Evolutionary conservation across 208 protist species (phyloP), one percentile per base, ranked within the genome.

Genomic region (Trichomonas vaginalis): DNA sequence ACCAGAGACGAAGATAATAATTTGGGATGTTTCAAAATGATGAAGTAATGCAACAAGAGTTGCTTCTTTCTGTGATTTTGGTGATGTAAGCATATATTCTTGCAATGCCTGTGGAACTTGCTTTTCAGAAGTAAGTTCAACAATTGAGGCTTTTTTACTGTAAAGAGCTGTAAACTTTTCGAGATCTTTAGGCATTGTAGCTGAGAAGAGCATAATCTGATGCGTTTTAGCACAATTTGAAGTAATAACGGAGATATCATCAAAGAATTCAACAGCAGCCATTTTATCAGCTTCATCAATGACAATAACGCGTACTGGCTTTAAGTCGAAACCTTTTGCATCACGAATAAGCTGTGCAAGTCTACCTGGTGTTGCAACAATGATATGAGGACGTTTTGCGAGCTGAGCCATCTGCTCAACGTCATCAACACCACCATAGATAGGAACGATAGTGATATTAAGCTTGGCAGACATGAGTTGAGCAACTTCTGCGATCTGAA

Each of bases 231-330:
- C 37, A 37, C 49, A 9, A 48, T 27, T 47, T 79, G 40, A 40
- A 82, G 42, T 39, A 48, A 61, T 39, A 17, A 61, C 49, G 37
- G 47, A 35, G n/a, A 61, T 79, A 95, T 95, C 92, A 51, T 92
- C 86, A 47, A 45, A 61, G 27, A 95, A 95, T 47, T 32, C 32
- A 47, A 61, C 37, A n/a, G 35, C 92, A 23, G 51, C 23, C 92
- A 95, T 95, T 80, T 79, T 45, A 95, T 95, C 92, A 37, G 92
- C 92, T 47, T 95, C 92, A 47, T 95, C 92, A 8, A 95, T 37
- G 42, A 95, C 39, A 32, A 95, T 80, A 39, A 80, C 37, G 1
- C 82, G 15, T 17, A 95, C 37, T 35, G 47, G 37, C 17, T 45
- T 45, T 9, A 95, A 37, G 10, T 95, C 61, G 49, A 95, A 95